Base-by-base conservation (phyloP, 192 early-diverging fungal species). In the Rhizoclosmatium sp. region DNA sequence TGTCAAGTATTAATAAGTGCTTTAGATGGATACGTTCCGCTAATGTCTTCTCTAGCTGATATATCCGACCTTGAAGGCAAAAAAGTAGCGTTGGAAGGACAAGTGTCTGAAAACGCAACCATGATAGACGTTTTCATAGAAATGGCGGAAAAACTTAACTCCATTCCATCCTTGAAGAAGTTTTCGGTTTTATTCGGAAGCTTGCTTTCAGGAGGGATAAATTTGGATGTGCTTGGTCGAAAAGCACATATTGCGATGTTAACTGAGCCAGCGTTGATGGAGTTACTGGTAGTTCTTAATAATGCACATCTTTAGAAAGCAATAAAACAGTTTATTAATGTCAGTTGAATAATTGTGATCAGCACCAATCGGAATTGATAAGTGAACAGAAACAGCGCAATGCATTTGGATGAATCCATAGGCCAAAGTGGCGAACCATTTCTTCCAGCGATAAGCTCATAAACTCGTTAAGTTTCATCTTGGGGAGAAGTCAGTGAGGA, bases 161-260 rank as follows among this genome's bases (percentile, higher is more conserved):
- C 41, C 42, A 62, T 60, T 64, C 5, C 40, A 1, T 10, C 9
- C 10, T 47, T 68, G 12, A 59, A 60, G 45, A 75, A 75, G n/a
- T 75, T 44, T 62, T 44, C 56, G 14, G 72, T 75, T 75, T 31
- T 40, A 23, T 75, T 75, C 45, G 72, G 72, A 4, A 39, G 21
- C 7, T 41, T 39, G 59, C 9, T 39, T 16, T 16, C 42, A n/a
- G 19, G 16, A 2, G 14, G 45, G 3, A n/a, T 56, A 12, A 71
- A 47, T 56, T 19, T 19, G 5, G 75, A 70, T 31, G 59, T 76
- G 23, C 31, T 81, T 39, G 80, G 80, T 59, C 49, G 80, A 64
- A 62, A 58, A 47, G 80, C 80, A 41, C 80, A 81, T 46, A 78
- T 81, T 61, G 75, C 75, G 42, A 59, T 81, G 42, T 31, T 81